Evolutionary conservation across 371 early-diverging fungal genomes (phyloP), one percentile per base, ranked within the genome.

Genomic region (Syncephalastrum contaminatum): DNA sequence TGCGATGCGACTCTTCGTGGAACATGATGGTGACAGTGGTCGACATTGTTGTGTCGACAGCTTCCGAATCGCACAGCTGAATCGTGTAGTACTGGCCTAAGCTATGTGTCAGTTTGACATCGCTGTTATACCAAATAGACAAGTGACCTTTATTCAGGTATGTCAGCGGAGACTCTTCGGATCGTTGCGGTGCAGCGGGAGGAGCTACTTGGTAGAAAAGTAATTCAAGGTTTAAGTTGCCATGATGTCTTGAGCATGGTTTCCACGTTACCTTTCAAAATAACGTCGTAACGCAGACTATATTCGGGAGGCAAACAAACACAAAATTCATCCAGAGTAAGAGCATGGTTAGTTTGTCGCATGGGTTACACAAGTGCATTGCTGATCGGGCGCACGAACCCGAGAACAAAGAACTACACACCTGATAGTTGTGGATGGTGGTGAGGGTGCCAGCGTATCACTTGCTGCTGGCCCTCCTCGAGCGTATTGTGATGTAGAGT

Each of bases 1-100:
- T 67, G 4, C 88, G 82, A 64, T 91, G 89, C 18, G 72, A 72
- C 7, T 80, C 83, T 30, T 91, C 92, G 59, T 89, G 88, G 62
- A 91, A 91, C 36, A 82, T 81, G 21, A 91, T 76, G 14, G 73
- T 70, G 27, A 89, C 54, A 2, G 83, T 84, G 15, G 84, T 84
- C 4, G 71, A 78, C 20, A 86, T 55, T 10, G 78, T 80, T 16
- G 72, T 79, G 50, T 81, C 79, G 48, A 54, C 69, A 5, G 22
- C 20, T 24, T 51, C 43, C 12, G 25, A 50, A 36, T 57, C 51
- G 14, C 21, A 16, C 22, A 62, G 39, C 2, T 50, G 52, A 13
- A 63, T 58, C 48, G 53, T 47, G 51, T 63, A 63, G 19, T 53
- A 58, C 42, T 63, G 63, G 13, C 49, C 59, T 55, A 44, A 44